These are phyloP conservation scores for Basipetospora chlamydospora DNA, from an alignment of 2,329 filamentous ascomycete species.

Conservation along the genomic window DNA sequence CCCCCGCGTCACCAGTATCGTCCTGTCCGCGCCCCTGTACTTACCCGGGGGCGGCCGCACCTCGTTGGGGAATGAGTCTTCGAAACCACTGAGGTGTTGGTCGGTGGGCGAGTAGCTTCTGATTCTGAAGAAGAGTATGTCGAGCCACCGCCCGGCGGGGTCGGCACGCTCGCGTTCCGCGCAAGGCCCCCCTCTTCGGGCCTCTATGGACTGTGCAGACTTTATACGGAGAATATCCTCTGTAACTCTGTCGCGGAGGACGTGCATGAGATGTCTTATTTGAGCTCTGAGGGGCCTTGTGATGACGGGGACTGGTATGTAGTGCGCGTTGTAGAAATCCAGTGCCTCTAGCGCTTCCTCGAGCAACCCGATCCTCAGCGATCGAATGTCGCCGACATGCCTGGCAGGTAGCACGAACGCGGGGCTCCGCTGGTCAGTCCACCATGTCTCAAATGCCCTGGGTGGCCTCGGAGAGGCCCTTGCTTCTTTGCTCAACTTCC, in stretches of 20 bases:
- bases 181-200: not conserved
- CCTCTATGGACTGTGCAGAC: not conserved
- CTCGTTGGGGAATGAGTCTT: no score
- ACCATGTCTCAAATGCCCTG: conserved; percentile 1
- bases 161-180: no score
- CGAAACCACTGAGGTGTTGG: no score
- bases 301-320: not conserved
- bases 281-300: not conserved
- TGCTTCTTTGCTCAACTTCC: not conserved
- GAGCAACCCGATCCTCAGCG: not conserved
- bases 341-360: not conserved
- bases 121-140: not conserved
- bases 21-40: no score
- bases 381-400: not conserved
- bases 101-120: no score
- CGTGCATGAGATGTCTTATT: conserved; percentile 1
- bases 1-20: no score
- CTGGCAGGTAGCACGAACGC: not conserved
- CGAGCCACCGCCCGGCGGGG: not conserved
- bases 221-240: not conserved
- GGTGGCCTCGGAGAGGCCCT: not conserved
- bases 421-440: not conserved
- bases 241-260: not conserved
- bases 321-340: not conserved
- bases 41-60: no score